Base-by-base conservation (phyloP, 1,284 basidiomycete genomes). In the Cryptococcus depauperatus region DNA sequence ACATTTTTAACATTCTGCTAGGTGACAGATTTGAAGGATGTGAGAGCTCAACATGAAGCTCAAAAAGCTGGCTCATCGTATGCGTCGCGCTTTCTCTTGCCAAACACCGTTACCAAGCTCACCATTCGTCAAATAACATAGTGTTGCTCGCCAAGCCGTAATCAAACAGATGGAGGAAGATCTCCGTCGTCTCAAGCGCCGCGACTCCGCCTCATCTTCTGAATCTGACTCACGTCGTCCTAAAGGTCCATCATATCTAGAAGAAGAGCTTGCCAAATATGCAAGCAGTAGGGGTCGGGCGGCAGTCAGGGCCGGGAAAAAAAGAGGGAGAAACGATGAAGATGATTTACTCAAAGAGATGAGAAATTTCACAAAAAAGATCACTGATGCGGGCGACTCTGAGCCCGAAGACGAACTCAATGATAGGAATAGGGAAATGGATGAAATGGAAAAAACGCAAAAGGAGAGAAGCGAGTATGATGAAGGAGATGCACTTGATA, bases 141-240 rank as follows among this genome's bases (percentile, higher is more conserved):
- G 84, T 39, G 76, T 77, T 27, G 72, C 78, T 8, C 81, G 84
- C 22, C 78, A 81, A 61, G 76, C 79, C 5, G 84, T 92, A 66
- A 91, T 95, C 46, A 83, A 81, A 57, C 81, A 79, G 54, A 85
- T 95, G 78, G 85, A 95, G 67, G 82, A 81, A 3, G 85, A 90
- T 43, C 84, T 96, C 46, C 81, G 85, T 22, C 83, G 79, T 54
- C 75, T 91, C 8, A 76, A 70, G 47, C 69, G 70, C 46, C 55
- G 57, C 4, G 67, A 64, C 1, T 53, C 64, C 9, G 58, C 47
- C 9, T 67, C 62, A 0, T 65, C 66, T 39, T 69, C 68, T 0
- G 66, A 67, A 22, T 65, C 63, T 6, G 64, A 67, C 42, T 53
- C 56, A 13, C 54, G 55, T 3, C 61, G 62, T 43, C 49, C 66